phyloP scores from a whole-genome alignment of 2,329 filamentous ascomycete genomes.

The Didymella exigua region DNA sequence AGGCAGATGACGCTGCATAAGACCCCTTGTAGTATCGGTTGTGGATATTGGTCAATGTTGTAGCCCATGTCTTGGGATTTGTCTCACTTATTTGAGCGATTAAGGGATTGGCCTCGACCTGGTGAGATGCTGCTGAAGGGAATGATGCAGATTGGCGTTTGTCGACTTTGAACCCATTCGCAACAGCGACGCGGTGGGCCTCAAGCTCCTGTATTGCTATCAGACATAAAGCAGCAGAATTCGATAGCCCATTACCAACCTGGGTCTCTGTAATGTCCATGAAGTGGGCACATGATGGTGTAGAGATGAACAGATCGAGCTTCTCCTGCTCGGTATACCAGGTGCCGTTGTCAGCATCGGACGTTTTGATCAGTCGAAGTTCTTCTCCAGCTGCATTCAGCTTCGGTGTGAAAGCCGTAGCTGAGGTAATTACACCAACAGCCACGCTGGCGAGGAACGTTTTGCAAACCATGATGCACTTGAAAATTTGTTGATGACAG shows the following conservation, averaged over 20 bases:
- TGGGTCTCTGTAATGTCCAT: constrained; percentile 21
- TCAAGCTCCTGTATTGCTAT: constrained; percentile 10
- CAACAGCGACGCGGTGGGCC: constrained; percentile 14
- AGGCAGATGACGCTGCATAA: constrained; percentile 75
- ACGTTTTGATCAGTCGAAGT: constrained; percentile 17
- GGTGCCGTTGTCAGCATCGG: constrained; percentile 16
- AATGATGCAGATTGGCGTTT: constrained; percentile 20
- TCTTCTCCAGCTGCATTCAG: constrained; percentile 18
- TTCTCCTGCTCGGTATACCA: constrained; percentile 21
- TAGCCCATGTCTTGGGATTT: constrained; percentile 21
- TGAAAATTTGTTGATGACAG: not conserved
- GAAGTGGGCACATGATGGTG: constrained; percentile 17
- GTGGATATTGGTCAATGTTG: constrained; percentile 21
- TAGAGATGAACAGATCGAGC: constrained; percentile 17
- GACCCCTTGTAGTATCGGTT: constrained; percentile 25
- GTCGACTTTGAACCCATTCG: constrained; percentile 15
- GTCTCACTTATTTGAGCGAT: constrained; percentile 21
- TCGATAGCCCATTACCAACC: not conserved
- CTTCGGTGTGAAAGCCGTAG: constrained; percentile 1
- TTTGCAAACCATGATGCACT: constrained; percentile 5
- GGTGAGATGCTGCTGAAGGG: constrained; percentile 16
- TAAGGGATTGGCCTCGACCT: constrained; percentile 15
- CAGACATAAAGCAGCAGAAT: not conserved
- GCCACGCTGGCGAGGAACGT: constrained; percentile 8
- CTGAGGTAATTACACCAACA: constrained; percentile 9